Evolutionary conservation across 75 land plant species (phyloP).

Genomic region (Selaginella moellendorffii): DNA sequence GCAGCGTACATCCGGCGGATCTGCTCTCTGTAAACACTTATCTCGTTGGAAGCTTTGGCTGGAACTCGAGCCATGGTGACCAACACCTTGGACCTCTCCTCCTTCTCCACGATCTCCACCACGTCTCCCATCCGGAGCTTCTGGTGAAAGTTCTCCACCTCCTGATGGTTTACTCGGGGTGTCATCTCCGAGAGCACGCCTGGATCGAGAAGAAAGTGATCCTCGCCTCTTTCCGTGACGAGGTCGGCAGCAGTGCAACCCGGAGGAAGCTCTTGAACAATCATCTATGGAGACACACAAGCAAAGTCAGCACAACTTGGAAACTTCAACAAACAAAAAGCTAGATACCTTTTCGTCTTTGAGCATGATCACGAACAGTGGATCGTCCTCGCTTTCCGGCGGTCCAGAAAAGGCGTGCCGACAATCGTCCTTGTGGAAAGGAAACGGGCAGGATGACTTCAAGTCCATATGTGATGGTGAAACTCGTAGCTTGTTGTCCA

Average conservation of each 20-base stretch:
- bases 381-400: background rate
- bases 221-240: background rate
- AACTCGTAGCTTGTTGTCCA: background rate
- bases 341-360: background rate
- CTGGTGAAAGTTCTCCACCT: background rate
- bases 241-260: slow-evolving; percentile 5
- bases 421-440: slow-evolving; percentile 56
- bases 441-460: slow-evolving; percentile 27
- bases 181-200: slow-evolving; percentile 22
- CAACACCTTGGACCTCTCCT: background rate
- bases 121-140: slow-evolving; percentile 4
- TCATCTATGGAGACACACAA: background rate
- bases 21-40: slow-evolving; percentile 15
- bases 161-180: background rate
- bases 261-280: background rate
- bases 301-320: background rate
- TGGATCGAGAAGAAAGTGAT: background rate
- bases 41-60: background rate
- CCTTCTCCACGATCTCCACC: slow-evolving; percentile 27
- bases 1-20: slow-evolving; percentile 15
- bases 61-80: background rate
- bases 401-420: slow-evolving; percentile 20
- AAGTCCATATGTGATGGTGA: slow-evolving; percentile 7
- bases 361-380: slow-evolving; percentile 6
- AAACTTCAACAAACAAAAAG: background rate